phyloP scores from a whole-genome alignment of 2,329 filamentous ascomycete species.

The Diplodia intermedia region DNA sequence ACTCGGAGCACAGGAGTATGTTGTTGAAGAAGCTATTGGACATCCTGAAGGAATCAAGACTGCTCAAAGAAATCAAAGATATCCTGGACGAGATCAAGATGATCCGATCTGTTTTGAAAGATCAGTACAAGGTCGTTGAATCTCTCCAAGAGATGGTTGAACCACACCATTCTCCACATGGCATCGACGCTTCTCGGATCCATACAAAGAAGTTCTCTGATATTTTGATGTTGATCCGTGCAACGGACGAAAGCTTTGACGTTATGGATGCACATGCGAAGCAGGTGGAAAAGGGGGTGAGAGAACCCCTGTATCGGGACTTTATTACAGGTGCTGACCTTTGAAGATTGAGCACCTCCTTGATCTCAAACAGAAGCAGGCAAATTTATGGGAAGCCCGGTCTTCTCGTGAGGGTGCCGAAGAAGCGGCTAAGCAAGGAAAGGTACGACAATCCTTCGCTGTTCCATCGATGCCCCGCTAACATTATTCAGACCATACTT shows the following conservation, averaged over 20 bases:
- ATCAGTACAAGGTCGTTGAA: constrained; percentile 56
- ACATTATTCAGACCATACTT: constrained; percentile 59
- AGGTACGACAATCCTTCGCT: neutral
- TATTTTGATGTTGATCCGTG: neutral
- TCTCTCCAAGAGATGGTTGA: constrained; percentile 56
- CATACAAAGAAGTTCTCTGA: constrained; percentile 1
- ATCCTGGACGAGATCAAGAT: constrained; percentile 72
- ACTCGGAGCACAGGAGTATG: constrained; percentile 36
- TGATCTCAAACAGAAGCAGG: constrained; percentile 73
- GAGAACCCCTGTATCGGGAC: neutral
- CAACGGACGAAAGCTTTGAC: constrained; percentile 8
- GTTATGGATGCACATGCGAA: constrained; percentile 21
- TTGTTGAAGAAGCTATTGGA: constrained; percentile 65
- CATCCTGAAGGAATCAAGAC: constrained; percentile 66
- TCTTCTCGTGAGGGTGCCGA: constrained; percentile 67
- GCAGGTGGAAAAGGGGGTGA: constrained; percentile 19
- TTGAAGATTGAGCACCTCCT: constrained; percentile 65
- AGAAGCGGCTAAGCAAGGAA: constrained; percentile 63
- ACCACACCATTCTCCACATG: constrained; percentile 6
- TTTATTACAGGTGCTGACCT: constrained; percentile 50
- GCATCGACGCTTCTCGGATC: neutral
- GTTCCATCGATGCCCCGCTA: neutral
- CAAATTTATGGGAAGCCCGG: constrained; percentile 70
- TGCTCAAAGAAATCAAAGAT: constrained; percentile 70
- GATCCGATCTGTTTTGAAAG: constrained; percentile 60